These are phyloP conservation scores for Trichoderma reesei DNA, from an alignment of 495 filamentous ascomycete species.

Conservation along the genomic window DNA sequence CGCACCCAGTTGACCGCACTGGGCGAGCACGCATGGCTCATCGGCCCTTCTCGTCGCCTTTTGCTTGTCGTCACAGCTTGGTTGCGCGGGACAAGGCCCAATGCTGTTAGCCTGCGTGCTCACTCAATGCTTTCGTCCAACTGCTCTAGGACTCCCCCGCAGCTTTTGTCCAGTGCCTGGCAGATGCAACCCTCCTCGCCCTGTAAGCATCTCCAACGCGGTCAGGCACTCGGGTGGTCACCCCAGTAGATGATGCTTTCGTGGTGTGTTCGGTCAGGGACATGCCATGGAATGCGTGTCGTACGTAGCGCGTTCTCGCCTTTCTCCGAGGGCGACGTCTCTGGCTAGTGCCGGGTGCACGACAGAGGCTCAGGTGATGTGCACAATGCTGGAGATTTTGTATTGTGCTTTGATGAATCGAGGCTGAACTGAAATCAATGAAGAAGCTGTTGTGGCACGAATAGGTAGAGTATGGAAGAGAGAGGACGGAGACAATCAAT, in stretches of 20 bases:
- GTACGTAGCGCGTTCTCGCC: not conserved
- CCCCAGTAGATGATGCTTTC: not conserved
- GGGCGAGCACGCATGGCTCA: not conserved
- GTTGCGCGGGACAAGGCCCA: not conserved
- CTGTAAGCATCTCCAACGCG: not conserved
- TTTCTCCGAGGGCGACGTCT: not conserved
- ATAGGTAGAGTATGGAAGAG: no score
- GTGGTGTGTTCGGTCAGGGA: not conserved
- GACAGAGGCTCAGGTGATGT: not conserved
- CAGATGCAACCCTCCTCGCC: not conserved
- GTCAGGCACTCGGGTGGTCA: not conserved
- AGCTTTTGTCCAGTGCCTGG: not conserved
- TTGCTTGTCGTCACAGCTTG: not conserved
- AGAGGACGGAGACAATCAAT: not conserved
- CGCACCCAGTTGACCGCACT: not conserved
- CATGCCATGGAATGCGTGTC: not conserved
- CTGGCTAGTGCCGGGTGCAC: not conserved
- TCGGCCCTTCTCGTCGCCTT: not conserved
- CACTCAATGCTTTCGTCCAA: not conserved
- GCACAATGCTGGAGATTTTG: no score
- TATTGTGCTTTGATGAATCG: not conserved
- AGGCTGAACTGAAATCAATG: not conserved
- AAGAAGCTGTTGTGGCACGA: not conserved
- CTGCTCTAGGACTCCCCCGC: not conserved
- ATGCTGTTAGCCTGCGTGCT: not conserved